These are phyloP conservation scores for Dactylonectria macrodidyma DNA, from an alignment of 2,329 filamentous ascomycete species.

Conservation along the genomic window DNA sequence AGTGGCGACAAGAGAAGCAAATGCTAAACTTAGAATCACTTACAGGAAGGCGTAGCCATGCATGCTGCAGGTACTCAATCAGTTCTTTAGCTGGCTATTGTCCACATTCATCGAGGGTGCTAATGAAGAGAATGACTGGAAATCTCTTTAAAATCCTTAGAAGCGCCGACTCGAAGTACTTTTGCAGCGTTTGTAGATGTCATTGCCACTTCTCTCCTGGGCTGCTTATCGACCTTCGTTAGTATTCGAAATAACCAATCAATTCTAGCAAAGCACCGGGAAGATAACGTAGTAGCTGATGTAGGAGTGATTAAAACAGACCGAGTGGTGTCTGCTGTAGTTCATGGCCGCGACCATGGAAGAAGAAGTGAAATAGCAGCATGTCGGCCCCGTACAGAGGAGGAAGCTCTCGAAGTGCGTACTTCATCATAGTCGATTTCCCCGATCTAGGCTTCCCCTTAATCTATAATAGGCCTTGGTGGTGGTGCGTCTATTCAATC, in stretches of 20 bases:
- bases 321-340: conserved; percentile 53
- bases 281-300: conserved; percentile 49
- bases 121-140: not conserved
- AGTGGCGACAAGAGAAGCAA: not conserved
- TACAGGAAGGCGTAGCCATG: not conserved
- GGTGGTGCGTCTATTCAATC: not conserved
- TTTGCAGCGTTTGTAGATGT: not conserved
- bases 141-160: not conserved
- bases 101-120: not conserved
- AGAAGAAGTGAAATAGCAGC: conserved; percentile 7
- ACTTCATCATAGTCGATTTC: conserved; percentile 54
- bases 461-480: conserved; percentile 50
- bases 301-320: conserved; percentile 54
- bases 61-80: not conserved
- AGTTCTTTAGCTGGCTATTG: not conserved
- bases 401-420: not conserved
- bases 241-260: conserved; percentile 34
- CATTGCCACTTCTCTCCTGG: not conserved
- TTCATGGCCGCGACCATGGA: conserved; percentile 47
- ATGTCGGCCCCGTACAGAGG: not conserved
- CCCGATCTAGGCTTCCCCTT: conserved; percentile 53
- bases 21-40: not conserved
- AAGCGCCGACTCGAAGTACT: not conserved
- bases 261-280: conserved; percentile 40
- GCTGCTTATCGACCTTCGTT: conserved; percentile 28